Evolutionary conservation across 2,329 filamentous ascomycete species (phyloP), one percentile per base, ranked within the genome.

Genomic region (Sclerotinia spermophila): DNA sequence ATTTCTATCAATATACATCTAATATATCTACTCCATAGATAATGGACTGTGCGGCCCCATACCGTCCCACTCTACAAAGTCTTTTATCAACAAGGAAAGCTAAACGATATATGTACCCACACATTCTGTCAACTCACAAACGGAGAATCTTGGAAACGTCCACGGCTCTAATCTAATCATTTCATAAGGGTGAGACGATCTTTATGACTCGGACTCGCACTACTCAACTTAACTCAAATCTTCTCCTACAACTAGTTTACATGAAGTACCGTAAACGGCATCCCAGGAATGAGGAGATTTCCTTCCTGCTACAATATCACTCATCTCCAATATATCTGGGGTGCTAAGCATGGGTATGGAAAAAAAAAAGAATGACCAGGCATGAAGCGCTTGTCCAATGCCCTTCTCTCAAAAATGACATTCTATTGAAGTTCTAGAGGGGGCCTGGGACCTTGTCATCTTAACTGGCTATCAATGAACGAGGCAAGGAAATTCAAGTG

Each of bases 41-140:
- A 38, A 27, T 65, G 62, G 62, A 65, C 62, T 65, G 62, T 65
- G 62, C 62, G 45, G 62, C 35, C 62, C 45, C 35, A 51, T 51
- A 51, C 19, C 19, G n/a, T 21, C 11, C 27, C 48, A 51, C 48
- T 45, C 13, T 30, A 17, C 17, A n/a, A n/a, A n/a, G n/a, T n/a
- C n/a, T n/a, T 65, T 30, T 65, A 40, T 65, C 33, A 40, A 53
- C 61, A 51, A 65, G 61, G 45, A 55, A 66, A 35, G 33, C 30
- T 64, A 69, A 44, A 69, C 68, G 68, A 69, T 33, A 56, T 27
- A 45, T 65, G 68, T 66, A 65, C 30, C 68, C 68, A 66, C 68
- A 69, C 27, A 45, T 44, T 51, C 68, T 65, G 48, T 69, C 68
- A 69, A 66, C 44, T 61, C 55, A 66, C 68, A 69, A 65, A 69